Base-by-base conservation (phyloP, 208 protist species). In the Herpetomonas tarakana region DNA sequence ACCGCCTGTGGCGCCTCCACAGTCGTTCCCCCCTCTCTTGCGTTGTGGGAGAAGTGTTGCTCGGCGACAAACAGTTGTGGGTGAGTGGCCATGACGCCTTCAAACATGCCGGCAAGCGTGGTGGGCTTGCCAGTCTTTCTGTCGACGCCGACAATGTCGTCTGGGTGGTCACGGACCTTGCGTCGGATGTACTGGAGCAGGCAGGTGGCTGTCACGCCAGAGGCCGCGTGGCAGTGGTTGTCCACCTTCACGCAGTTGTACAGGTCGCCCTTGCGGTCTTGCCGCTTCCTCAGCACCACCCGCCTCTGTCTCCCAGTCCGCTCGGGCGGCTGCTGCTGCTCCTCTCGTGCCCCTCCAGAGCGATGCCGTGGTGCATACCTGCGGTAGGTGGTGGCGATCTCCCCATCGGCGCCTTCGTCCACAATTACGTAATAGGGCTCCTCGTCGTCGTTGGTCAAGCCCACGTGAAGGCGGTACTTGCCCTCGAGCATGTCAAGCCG, bases 201-300 rank as follows among this genome's bases (percentile, higher is more conserved):
- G 31, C 74, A 62, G 26, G 78, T 82, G 12, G 84, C 88, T n/a
- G 88, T 92, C 51, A 94, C 76, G 27, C 82, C 82, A 25, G 71
- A 70, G 0, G 84, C 82, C 78, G 91, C 87, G 71, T 92, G 84
- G 47, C 81, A 88, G 72, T 94, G 84, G 51, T 90, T 82, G 64
- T 94, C 88, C 3, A 94, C 88, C 70, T 92, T 94, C 30, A 88
- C 67, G 61, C 76, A 87, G 60, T 87, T 85, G 68, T 92, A 88
- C 14, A 86, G 55, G 62, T 92, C 88, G 27, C 79, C 82, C 35
- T 76, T 69, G 46, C 65, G 66, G 56, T 28, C 44, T 18, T 24
- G 50, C 4, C 50, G 28, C 21, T n/a, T 7, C 6, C 9, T 21
- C 19, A 55, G 50, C 11, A 11, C 3, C 44, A 22, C 6, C 19